These are phyloP conservation scores for Poteriospumella lacustris DNA, from an alignment of 108 stramenopile genomes.

Conservation along the genomic window DNA sequence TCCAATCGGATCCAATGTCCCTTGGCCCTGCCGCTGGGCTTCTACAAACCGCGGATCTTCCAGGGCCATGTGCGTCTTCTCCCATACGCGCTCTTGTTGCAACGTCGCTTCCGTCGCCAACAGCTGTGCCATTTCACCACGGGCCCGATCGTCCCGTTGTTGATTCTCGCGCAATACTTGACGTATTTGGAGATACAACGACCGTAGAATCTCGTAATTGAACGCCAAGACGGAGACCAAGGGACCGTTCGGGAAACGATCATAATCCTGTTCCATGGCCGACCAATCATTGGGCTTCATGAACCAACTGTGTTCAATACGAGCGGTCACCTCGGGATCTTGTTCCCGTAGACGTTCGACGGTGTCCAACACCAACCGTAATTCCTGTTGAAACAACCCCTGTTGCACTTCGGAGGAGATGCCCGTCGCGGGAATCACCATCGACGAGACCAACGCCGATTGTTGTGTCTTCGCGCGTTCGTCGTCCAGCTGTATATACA, in stretches of 20 bases:
- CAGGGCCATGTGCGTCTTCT: not conserved
- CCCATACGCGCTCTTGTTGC: not conserved
- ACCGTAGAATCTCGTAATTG: not conserved
- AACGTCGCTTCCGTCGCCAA: not conserved
- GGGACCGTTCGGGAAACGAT: not conserved
- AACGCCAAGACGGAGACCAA: not conserved
- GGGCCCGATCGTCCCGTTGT: not conserved
- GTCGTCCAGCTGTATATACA: too few relatives aligned
- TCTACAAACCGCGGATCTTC: conserved; percentile 11
- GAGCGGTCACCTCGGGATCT: not conserved
- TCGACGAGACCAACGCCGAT: too few relatives aligned
- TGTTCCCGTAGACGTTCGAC: not conserved
- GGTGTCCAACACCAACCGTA: not conserved
- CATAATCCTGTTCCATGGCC: not conserved
- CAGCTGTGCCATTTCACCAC: not conserved
- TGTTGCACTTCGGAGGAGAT: too few relatives aligned
- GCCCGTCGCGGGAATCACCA: too few relatives aligned
- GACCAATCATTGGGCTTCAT: not conserved
- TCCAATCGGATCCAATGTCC: not conserved
- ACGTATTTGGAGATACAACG: not conserved
- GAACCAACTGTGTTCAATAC: not conserved
- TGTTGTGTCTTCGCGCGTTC: too few relatives aligned
- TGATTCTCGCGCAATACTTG: not conserved
- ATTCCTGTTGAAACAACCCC: not conserved
- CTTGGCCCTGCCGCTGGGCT: not conserved